Evolutionary conservation across 495 filamentous ascomycete genomes (phyloP), one percentile per base, ranked within the genome.

Genomic region (Hypoxylon perforatum): DNA sequence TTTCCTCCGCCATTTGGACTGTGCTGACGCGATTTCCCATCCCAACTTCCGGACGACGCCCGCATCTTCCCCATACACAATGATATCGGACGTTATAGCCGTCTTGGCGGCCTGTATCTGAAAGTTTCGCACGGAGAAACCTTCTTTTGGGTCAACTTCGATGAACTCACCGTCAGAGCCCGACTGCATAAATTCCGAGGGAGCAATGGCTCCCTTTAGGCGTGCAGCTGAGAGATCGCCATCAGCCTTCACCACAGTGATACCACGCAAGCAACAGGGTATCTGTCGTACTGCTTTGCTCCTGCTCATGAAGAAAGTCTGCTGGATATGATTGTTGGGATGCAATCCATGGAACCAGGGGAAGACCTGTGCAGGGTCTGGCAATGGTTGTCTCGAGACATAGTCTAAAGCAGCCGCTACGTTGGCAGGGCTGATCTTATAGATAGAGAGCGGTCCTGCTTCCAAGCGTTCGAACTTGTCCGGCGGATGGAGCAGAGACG

Each of bases 291-390:
- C 80, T 1, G 87, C 80, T 50, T 89, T 90, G 61, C 88, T 89
- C 47, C 92, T 87, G 15, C 90, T 86, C 56, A 87, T 86, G 77
- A 99, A 97, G 80, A 97, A 97, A 14, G 89, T 87, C 57, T 93
- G 82, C 72, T 99, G 95, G 54, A 97, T 83, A 42, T 92, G 88
- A 70, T 98, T 99, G 54, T 88, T 86, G 3, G 90, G 88, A 68
- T 98, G 94, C n/a, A 98, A 78, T 18, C 95, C 95, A 80, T 99
- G 95, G 8, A 97, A 83, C 95, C 95, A 99, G n/a, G 95, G 95
- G 70, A 97, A 99, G 67, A 97, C 89, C 61, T 87, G 84, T 9
- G 86, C 82, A 1, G 96, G 88, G 61, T 96, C 91, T 8, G 95
- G 94, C 19, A 97, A 77, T 10, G 91, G 87, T 67, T 96, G 92